These are phyloP conservation scores for Colletotrichum coccodes DNA, from an alignment of 2,329 filamentous ascomycete genomes.

Conservation along the genomic window DNA sequence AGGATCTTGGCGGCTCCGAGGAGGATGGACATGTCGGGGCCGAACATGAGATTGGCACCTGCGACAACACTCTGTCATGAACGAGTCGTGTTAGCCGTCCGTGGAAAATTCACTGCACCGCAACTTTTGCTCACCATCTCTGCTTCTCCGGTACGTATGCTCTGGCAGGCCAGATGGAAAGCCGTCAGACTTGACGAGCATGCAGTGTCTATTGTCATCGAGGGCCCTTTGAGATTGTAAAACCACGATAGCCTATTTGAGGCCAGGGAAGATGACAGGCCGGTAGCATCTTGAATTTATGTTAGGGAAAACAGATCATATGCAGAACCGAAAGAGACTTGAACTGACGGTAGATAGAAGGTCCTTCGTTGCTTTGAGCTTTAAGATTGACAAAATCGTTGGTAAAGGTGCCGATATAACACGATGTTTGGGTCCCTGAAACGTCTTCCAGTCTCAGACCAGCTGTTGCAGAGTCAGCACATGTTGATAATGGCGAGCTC, in stretches of 20 bases:
- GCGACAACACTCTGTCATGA: conserved; percentile 27
- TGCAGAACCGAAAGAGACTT: conserved; percentile 38
- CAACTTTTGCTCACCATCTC: conserved; percentile 6
- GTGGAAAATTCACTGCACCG: too few species aligned
- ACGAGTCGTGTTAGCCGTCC: background rate
- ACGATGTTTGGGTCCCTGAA: conserved; percentile 43
- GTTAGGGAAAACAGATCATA: conserved; percentile 51
- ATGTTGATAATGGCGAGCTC: conserved; percentile 22
- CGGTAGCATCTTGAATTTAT: conserved; percentile 57
- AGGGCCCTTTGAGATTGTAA: conserved; percentile 44
- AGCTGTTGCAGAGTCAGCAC: conserved; percentile 31
- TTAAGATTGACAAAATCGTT: conserved; percentile 44
- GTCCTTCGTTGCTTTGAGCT: conserved; percentile 36
- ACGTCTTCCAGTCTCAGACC: conserved; percentile 48
- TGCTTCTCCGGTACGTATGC: conserved; percentile 43
- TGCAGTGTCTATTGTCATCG: conserved; percentile 47
- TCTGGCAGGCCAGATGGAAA: conserved; percentile 44
- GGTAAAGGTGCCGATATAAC: conserved; percentile 46
- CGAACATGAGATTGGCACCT: conserved; percentile 37
- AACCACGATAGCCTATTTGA: conserved; percentile 36
- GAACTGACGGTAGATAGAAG: conserved; percentile 38
- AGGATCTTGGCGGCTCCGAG: conserved; percentile 53
- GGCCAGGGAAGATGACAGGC: conserved; percentile 49
- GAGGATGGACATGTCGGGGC: conserved; percentile 37
- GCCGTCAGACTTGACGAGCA: conserved; percentile 46